Base-by-base conservation (phyloP, 2,329 filamentous ascomycete genomes). In the Fusarium cyanostomum region DNA sequence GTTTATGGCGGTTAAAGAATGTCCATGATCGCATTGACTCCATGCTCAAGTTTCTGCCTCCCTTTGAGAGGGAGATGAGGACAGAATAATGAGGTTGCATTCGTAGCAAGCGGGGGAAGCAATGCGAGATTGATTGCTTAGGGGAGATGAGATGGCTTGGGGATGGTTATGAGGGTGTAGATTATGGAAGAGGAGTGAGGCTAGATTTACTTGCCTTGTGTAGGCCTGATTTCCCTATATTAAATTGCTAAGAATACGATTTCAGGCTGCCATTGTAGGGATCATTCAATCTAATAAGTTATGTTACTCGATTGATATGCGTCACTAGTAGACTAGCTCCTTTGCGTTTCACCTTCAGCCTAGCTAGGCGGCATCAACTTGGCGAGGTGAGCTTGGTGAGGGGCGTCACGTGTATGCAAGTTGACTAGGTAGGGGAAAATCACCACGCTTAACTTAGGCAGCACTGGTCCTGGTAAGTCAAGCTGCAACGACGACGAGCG, bases 381-480 rank as follows among this genome's bases (percentile, higher is more conserved):
- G 18, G 33, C 21, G 7, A 46, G 18, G 33, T 13, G 7, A 46
- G 49, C 21, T 54, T 27, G 31, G 45, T 48, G 9, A 26, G 31
- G 30, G 33, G 35, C 43, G 61, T 69, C 65, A 69, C 66, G 67
- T 70, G 63, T 44, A 44, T 35, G 30, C 33, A 8, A 26, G 24
- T 30, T n/a, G 13, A 33, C 50, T 38, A 48, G 41, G 49, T 54
- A 52, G 35, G 28, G 50, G 51, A 54, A 59, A 38, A 64, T 70
- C 53, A 56, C 50, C 48, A 67, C 53, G 67, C 59, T 68, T 66
- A 65, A 57, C 60, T 67, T 70, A 70, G 68, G 68, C 68, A 70
- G 66, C 68, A 70, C 68, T 64, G 50, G 50, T 45, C 52, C 63
- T 66, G 54, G 66, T 66, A 52, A 63, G 59, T 54, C 45, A 53